A percentile compares a stretch with the other conserved stretches of the same genome.
Conservation (phyloP, 192 early-diverging fungal genomes). For the Entophlyctis luteolus region DNA sequence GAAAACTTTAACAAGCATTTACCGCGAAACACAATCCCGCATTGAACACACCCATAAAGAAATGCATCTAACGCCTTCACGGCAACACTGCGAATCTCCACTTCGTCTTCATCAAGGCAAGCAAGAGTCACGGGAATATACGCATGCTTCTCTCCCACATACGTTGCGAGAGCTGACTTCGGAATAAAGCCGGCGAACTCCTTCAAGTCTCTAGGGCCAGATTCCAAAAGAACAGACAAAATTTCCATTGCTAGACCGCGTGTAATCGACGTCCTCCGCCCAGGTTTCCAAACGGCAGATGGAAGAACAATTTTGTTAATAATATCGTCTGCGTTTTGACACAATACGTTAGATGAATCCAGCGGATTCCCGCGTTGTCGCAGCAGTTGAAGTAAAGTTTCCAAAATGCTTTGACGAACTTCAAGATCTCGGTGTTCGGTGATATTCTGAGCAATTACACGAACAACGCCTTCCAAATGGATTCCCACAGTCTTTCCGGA, state of each 20-base stretch:
- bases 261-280: constrained; percentile 31
- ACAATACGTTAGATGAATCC: constrained; percentile 16
- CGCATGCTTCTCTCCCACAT: neutral
- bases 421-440: constrained; percentile 40
- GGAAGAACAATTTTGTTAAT: constrained; percentile 34
- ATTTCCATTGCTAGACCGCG: constrained; percentile 29
- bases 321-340: constrained; percentile 18
- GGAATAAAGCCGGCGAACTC: constrained; percentile 2
- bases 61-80: constrained; percentile 23
- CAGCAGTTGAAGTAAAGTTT: no score
- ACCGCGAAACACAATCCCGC: constrained; percentile 23
- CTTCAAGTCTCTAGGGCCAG: neutral
- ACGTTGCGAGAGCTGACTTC: neutral
- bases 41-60: constrained; percentile 6
- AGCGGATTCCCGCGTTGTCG: no score
- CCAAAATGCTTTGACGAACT: constrained; percentile 43
- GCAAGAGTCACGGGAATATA: constrained; percentile 27
- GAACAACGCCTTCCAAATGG: constrained; percentile 35
- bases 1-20: neutral
- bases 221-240: neutral
- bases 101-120: constrained; percentile 46
- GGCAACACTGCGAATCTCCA: constrained; percentile 25
- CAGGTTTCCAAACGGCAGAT: constrained; percentile 44
- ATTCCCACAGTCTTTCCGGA: constrained; percentile 31
- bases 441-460: constrained; percentile 25